These are phyloP conservation scores for Fonsecaea monophora DNA, from an alignment of 2,329 filamentous ascomycete genomes.

Conservation along the genomic window DNA sequence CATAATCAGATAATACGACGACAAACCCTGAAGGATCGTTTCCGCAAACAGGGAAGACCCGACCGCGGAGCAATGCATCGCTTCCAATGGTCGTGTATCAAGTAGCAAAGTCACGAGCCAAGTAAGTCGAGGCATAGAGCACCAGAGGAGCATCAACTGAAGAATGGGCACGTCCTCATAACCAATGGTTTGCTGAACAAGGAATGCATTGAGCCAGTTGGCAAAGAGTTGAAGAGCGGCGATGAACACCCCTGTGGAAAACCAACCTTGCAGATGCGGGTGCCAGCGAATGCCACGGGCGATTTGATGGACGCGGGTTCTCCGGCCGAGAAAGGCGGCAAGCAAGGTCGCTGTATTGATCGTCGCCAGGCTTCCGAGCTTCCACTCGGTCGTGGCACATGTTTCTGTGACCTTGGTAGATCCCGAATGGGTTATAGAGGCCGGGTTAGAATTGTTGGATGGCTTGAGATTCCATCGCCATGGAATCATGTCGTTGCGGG, in stretches of 20 bases:
- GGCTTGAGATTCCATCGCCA: slow-evolving; percentile 44
- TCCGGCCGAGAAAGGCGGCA: slow-evolving; percentile 27
- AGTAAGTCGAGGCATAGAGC: slow-evolving; percentile 43
- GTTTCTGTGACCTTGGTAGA: slow-evolving; percentile 20
- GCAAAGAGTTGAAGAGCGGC: slow-evolving; percentile 40
- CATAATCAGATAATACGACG: slow-evolving; percentile 39
- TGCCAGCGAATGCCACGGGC: slow-evolving; percentile 8
- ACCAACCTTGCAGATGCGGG: slow-evolving; percentile 29
- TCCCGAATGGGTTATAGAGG: neutral
- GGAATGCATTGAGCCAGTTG: slow-evolving; percentile 39
- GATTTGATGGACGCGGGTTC: slow-evolving; percentile 14
- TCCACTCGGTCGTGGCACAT: slow-evolving; percentile 41
- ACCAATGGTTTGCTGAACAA: slow-evolving; percentile 39
- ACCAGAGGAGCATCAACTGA: slow-evolving; percentile 45
- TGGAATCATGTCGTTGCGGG: slow-evolving; percentile 43
- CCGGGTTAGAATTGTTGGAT: slow-evolving; percentile 18
- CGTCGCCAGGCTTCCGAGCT: slow-evolving; percentile 40
- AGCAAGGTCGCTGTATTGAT: slow-evolving; percentile 40
- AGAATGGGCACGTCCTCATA: slow-evolving; percentile 40
- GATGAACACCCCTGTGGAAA: slow-evolving; percentile 38
- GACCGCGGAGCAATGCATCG: slow-evolving; percentile 27
- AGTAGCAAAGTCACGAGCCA: slow-evolving; percentile 41
- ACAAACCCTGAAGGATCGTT: slow-evolving; percentile 41
- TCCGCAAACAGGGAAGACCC: slow-evolving; percentile 41
- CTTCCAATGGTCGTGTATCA: slow-evolving; percentile 27